A percentile compares a stretch with the other conserved stretches of the same genome.
These are phyloP conservation scores for Beauveria pseudobassiana DNA, from an alignment of 2,329 filamentous ascomycete genomes.

Conservation along the genomic window DNA sequence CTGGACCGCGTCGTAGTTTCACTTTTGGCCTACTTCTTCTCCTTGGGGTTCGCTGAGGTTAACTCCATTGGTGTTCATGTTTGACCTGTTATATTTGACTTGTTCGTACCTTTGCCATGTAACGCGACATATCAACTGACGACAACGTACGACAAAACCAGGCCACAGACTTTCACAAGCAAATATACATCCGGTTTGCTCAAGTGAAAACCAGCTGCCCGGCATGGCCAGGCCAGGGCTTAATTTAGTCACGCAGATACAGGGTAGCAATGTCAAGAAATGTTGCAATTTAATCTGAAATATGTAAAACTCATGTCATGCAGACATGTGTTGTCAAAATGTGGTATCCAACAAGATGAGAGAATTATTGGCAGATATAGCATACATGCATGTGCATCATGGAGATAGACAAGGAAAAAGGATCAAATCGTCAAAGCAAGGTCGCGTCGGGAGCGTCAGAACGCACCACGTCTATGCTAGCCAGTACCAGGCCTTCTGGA, in stretches of 20 bases:
- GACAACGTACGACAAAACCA: too few species aligned
- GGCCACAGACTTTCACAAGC: too few species aligned
- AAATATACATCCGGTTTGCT: too few species aligned
- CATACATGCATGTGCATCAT: neutral
- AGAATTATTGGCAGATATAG: neutral
- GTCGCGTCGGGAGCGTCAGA: too few species aligned
- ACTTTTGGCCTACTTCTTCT: too few species aligned
- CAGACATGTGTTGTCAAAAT: neutral
- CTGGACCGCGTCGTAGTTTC: too few species aligned
- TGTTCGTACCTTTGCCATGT: too few species aligned
- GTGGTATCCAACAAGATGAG: conserved; percentile 5
- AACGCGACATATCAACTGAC: too few species aligned
- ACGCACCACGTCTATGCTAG: conserved; percentile 25
- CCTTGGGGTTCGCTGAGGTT: too few species aligned
- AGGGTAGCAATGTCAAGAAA: neutral
- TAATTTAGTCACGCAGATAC: neutral
- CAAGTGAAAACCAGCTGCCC: neutral
- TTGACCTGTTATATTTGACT: too few species aligned
- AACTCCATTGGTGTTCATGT: too few species aligned
- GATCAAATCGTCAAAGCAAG: neutral
- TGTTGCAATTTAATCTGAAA: neutral
- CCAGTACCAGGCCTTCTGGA: conserved; percentile 51
- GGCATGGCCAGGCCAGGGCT: neutral
- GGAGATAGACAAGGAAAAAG: too few species aligned
- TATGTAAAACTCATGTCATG: neutral